phyloP scores from a whole-genome alignment of 768 basidiomycete genomes.

The Sarcomyxa edulis region DNA sequence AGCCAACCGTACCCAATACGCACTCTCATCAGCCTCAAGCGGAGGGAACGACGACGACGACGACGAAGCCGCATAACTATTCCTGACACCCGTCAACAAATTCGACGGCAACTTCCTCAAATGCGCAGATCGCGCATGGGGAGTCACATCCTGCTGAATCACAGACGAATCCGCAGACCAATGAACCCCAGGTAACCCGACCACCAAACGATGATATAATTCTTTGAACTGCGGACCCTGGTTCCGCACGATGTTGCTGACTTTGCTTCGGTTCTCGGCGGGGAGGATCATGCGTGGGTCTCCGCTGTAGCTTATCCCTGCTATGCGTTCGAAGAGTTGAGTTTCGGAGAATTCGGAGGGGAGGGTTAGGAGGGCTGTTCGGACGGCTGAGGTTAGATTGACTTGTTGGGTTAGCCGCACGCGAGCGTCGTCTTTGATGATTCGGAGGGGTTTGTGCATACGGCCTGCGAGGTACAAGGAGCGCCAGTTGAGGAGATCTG shows the following conservation, averaged over 20 bases:
- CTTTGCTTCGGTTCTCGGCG: constrained; percentile 91
- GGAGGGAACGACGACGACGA: constrained; percentile 19
- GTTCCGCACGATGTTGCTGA: constrained; percentile 85
- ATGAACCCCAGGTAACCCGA: constrained; percentile 75
- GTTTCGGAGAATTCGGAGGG: constrained; percentile 78
- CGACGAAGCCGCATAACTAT: constrained; percentile 37
- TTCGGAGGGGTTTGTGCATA: constrained; percentile 95
- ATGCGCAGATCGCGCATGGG: constrained; percentile 67
- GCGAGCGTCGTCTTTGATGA: constrained; percentile 89
- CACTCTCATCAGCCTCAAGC: constrained; percentile 61
- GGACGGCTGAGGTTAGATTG: constrained; percentile 87
- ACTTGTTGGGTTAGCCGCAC: constrained; percentile 90
- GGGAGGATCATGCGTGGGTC: constrained; percentile 94
- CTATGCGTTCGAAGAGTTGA: constrained; percentile 80
- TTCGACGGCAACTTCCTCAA: constrained; percentile 73
- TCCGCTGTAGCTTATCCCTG: constrained; percentile 80
- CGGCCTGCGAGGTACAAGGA: constrained; percentile 91
- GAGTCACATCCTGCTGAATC: constrained; percentile 72
- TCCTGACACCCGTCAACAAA: constrained; percentile 52
- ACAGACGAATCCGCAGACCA: constrained; percentile 48
- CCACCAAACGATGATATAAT: constrained; percentile 76
- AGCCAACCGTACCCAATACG: constrained; percentile 71
- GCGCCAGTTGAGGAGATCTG: constrained; percentile 90
- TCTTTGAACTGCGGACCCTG: constrained; percentile 83
- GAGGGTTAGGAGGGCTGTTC: constrained; percentile 84